Evolutionary conservation across 2,329 filamentous ascomycete species (phyloP), one percentile per base, ranked within the genome.

Genomic region (Xylaria digitata): DNA sequence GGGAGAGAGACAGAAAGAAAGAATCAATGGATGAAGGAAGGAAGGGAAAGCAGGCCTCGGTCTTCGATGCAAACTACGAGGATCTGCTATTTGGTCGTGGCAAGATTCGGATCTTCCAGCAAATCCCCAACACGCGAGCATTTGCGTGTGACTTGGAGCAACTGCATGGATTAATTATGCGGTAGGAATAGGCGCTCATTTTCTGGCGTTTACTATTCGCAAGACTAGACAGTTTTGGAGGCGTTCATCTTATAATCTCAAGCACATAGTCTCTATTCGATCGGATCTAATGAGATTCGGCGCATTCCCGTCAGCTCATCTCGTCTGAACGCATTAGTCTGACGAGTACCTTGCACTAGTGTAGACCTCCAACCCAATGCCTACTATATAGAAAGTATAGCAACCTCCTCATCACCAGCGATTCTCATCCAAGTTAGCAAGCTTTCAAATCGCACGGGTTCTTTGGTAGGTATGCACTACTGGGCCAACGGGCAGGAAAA

Each of bases 1-100:
- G 13, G 43, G 40, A 50, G 11, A 15, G 42, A 26, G 15, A 49
- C 26, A 11, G 42, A 56, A 26, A 26, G 26, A 26, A 26, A 26
- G 26, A 26, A 26, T 26, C 5, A 26, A 26, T 26, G 26, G 26
- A 26, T 26, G 26, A 26, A 26, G 2, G 26, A 26, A 5, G 5
- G 26, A 2, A 26, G 5, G 26, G 26, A 54, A 61, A 40, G 53
- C 58, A 66, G 30, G 46, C 37, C 59, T 66, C 64, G 60, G 59
- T 15, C 48, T 49, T 42, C 53, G 23, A 55, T 30, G 23, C 42
- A 55, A 43, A 26, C 52, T 34, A 55, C 37, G 52, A 55, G 52
- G 30, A 13, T 55, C 52, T 55, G 53, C 21, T n/a, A 6, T 19
- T 23, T 43, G 53, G 37, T 43, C 37, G 53, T 2, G 53, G 6